Evolutionary conservation across 2,329 filamentous ascomycete genomes (phyloP).

Genomic region (Scedosporium boydii): DNA sequence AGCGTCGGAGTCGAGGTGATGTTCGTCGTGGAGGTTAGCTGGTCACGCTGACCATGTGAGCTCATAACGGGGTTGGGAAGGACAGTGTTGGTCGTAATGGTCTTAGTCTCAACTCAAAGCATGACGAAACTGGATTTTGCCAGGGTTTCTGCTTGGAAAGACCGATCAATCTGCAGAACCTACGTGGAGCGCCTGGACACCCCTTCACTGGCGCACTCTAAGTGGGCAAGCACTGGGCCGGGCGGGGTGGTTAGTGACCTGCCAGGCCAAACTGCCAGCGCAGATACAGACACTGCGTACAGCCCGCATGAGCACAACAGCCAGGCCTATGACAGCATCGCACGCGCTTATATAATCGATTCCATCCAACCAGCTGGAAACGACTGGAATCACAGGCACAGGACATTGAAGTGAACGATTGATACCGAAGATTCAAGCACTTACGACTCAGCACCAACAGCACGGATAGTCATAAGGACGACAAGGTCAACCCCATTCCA

Average conservation of each 20-base stretch:
- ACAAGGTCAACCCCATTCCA: no score
- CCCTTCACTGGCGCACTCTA: neutral
- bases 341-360: neutral
- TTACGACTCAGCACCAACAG: no score
- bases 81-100: neutral
- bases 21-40: neutral
- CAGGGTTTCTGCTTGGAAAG: neutral
- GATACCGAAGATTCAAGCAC: no score
- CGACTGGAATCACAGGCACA: no score
- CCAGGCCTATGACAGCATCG: neutral
- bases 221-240: neutral
- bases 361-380: no score
- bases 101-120: neutral
- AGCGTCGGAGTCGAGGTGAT: no score
- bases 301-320: neutral
- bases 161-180: neutral
- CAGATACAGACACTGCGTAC: neutral
- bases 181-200: neutral
- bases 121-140: neutral
- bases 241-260: neutral
- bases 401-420: no score
- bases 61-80: slow-evolving; percentile 1
- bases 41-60: neutral
- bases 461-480: no score
- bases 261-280: neutral